Evolutionary conservation across 768 basidiomycete species (phyloP), one percentile per base, ranked within the genome.

Genomic region (Lentinus tigrinus): DNA sequence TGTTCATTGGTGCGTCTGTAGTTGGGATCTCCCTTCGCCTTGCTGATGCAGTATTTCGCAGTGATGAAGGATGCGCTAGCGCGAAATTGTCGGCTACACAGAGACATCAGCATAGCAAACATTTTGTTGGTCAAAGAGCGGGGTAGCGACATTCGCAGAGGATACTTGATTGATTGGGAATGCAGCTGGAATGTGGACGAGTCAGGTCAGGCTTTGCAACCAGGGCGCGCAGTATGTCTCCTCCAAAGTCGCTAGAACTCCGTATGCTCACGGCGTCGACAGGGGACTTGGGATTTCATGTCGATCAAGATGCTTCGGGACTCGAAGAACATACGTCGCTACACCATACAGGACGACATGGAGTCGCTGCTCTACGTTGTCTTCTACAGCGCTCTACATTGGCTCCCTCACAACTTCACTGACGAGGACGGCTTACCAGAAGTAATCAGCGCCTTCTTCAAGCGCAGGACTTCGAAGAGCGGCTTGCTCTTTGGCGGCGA

Each of bases 221-320:
- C 5, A 2, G 44, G 26, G n/a, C 42, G 57, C 7, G 38, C 36
- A 43, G 57, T 58, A 24, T 13, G 43, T 38, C 24, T n/a, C 39
- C 5, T 21, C 23, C 7, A n/a, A n/a, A n/a, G n/a, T n/a, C n/a
- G n/a, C n/a, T n/a, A n/a, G n/a, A n/a, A n/a, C n/a, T n/a, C n/a
- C n/a, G n/a, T n/a, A 16, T 28, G 16, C 24, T 36, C 4, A 36
- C 4, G 7, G 6, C 4, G 7, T 39, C 11, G 7, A 9, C 3
- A 59, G 58, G 58, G 58, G n/a, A 59, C 58, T 4, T 48, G 46
- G 52, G 26, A 28, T 1, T 59, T 59, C 42, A 49, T 59, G 52
- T 54, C 58, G 1, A 24, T 40, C 8, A 27, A 37, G 2, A 21
- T 59, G 21, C n/a, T 59, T 10, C 14, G 24, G 4, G 7, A 17